Conservation (phyloP, 1,139 yeast species). For the Kodamaea plutei region DNA sequence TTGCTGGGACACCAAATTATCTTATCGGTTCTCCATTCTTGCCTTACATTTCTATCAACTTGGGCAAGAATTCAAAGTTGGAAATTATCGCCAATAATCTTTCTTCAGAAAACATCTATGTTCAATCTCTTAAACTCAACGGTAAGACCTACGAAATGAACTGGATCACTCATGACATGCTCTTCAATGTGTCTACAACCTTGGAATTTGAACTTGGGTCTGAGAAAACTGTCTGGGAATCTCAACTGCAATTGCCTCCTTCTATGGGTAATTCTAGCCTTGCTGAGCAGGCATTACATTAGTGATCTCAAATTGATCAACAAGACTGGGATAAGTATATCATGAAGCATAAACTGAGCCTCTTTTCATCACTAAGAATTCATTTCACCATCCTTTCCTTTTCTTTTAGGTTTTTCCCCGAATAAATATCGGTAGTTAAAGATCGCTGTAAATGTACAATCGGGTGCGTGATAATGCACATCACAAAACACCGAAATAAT, state of each 20-base stretch:
- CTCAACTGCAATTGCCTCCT: background rate
- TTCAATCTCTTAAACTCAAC: constrained; percentile 26
- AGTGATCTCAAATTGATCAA: too few species aligned
- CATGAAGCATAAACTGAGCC: too few species aligned
- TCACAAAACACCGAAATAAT: too few species aligned
- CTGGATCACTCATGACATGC: constrained; percentile 31
- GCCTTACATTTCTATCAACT: constrained; percentile 19
- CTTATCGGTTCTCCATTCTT: constrained; percentile 31
- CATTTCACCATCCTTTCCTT: too few species aligned
- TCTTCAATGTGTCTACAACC: constrained; percentile 27
- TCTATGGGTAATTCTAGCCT: too few species aligned
- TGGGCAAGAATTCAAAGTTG: constrained; percentile 24
- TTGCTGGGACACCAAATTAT: constrained; percentile 35
- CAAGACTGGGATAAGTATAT: too few species aligned
- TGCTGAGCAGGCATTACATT: too few species aligned
- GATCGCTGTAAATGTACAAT: too few species aligned
- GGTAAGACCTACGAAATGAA: constrained; percentile 24
- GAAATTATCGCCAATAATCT: constrained; percentile 25
- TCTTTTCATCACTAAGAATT: too few species aligned
- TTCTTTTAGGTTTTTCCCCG: too few species aligned
- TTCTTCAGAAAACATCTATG: constrained; percentile 19
- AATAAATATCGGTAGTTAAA: too few species aligned
- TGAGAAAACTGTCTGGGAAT: background rate
- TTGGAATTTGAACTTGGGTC: constrained; percentile 23
- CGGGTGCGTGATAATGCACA: too few species aligned